Conservation (phyloP, 2,329 filamentous ascomycete genomes). For the Calonectria leucothoes region DNA sequence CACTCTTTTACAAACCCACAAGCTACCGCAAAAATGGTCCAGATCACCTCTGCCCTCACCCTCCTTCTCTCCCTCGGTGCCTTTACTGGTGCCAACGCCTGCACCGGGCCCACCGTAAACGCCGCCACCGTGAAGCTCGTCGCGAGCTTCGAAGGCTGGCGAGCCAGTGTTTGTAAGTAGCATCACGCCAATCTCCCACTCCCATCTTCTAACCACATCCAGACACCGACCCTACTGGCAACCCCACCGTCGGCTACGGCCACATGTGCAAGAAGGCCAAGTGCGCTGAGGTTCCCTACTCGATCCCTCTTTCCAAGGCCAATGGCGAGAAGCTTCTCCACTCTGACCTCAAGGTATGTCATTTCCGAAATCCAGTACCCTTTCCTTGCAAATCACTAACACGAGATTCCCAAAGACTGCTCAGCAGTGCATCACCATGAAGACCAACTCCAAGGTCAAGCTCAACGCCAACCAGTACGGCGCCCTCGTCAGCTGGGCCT, state of each 20-base stretch:
- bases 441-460: conserved; percentile 38
- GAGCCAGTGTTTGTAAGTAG: conserved; percentile 25
- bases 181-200: not conserved
- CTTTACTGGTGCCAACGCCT: conserved; percentile 19
- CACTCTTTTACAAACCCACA: not conserved
- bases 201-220: not conserved
- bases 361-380: too few species aligned
- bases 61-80: conserved; percentile 12
- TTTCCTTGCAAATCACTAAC: not conserved
- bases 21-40: conserved; percentile 15
- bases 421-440: conserved; percentile 53
- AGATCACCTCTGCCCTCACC: not conserved
- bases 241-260: conserved; percentile 63
- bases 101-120: conserved; percentile 30
- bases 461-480: conserved; percentile 63
- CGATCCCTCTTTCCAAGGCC: conserved; percentile 55
- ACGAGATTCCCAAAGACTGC: conserved; percentile 22
- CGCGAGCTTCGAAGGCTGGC: conserved; percentile 27
- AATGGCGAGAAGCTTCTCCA: conserved; percentile 54
- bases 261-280: conserved; percentile 56
- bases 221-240: conserved; percentile 55
- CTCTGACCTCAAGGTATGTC: conserved; percentile 27
- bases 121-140: conserved; percentile 24
- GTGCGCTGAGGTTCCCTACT: conserved; percentile 59
- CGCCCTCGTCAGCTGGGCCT: conserved; percentile 63